Evolutionary conservation across 371 early-diverging fungal species (phyloP), one percentile per base, ranked within the genome.

Genomic region (Quaeritorhiza haematococci): DNA sequence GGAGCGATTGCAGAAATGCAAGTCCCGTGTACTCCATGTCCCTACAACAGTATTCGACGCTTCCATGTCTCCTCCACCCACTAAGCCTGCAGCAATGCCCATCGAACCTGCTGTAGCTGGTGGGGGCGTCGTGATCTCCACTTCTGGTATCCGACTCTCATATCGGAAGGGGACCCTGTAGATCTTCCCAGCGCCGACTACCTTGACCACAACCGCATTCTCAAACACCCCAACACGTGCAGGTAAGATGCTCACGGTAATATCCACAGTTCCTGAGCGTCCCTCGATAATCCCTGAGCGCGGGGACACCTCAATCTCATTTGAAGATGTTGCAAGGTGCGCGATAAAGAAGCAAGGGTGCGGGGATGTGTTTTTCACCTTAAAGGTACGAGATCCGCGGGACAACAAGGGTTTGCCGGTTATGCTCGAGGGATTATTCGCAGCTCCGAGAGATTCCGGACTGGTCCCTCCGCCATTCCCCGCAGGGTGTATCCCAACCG

Each of bases 101-200:
- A 26, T 7, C 32, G 24, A 8, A 44, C 53, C 51, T 28, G 47
- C 28, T 33, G 59, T 21, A n/a, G 54, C 55, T 13, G 51, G 45
- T 15, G 34, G 44, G 3, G n/a, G 21, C 5, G n/a, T 27, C 1
- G 45, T 26, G 26, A 74, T 28, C 1, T 49, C 35, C 15, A 76
- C 56, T 0, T 56, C 53, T 0, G 71, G 63, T 19, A 33, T 32
- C 26, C 64, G 2, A 19, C 65, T 63, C 46, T 72, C 73, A 53
- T 67, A 75, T 47, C 55, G 48, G 60, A 72, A 50, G 0, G 76
- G 76, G 5, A 72, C 58, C 28, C 58, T 58, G 35, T 67, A 46
- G 4, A 51, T 48, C 26, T 48, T 57, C 13, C 66, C 62, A 3
- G 67, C 67, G 0, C 76, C 73, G 29, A 75, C 55, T 2, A 66